phyloP scores from a whole-genome alignment of 768 basidiomycete species.

The Suillus subaureus region DNA sequence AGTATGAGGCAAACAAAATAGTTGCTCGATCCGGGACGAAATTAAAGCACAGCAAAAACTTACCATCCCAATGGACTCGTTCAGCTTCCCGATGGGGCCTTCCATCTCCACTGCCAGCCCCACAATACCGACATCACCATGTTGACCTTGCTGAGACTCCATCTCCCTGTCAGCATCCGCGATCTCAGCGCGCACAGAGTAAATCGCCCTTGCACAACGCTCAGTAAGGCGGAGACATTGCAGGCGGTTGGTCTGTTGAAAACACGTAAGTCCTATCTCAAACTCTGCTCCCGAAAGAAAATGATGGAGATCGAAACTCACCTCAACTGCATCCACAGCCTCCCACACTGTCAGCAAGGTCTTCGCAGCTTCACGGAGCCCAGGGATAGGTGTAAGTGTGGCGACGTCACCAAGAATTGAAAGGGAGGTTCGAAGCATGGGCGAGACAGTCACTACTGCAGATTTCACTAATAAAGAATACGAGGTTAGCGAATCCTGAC shows the following conservation, averaged over 20 bases:
- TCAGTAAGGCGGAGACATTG: conserved; percentile 72
- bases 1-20: not conserved
- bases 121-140: conserved; percentile 15
- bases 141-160: not conserved
- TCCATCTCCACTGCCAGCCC: conserved; percentile 50
- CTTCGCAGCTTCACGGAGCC: conserved; percentile 52
- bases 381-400: conserved; percentile 57
- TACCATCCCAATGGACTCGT: conserved; percentile 45
- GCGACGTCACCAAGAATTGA: conserved; percentile 16
- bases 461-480: not conserved
- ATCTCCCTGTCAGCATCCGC: conserved; percentile 47
- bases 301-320: conserved; percentile 33
- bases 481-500: not conserved
- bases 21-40: not conserved
- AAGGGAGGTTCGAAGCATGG: not conserved
- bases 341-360: conserved; percentile 68
- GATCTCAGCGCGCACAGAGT: conserved; percentile 65
- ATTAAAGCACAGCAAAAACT: conserved; percentile 19
- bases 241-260: conserved; percentile 61
- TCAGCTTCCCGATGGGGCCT: conserved; percentile 50
- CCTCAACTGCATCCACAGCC: conserved; percentile 59
- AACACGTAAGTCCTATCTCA: not conserved
- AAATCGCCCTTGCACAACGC: conserved; percentile 68
- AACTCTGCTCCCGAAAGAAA: not conserved
- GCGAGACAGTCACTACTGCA: not conserved